These are phyloP conservation scores for Aspergillus avenaceus DNA, from an alignment of 495 filamentous ascomycete genomes.

Conservation along the genomic window DNA sequence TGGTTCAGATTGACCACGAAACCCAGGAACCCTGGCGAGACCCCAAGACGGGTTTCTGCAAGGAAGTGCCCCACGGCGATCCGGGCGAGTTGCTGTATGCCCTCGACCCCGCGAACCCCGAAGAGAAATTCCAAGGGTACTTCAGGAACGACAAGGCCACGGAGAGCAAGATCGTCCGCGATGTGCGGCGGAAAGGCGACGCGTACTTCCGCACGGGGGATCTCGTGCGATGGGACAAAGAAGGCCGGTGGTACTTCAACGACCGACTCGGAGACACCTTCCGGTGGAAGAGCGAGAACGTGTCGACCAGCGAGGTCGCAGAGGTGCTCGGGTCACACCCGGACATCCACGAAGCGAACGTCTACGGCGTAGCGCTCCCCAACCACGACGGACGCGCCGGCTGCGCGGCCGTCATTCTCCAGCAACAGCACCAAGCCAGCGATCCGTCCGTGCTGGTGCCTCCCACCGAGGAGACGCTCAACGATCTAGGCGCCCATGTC, in stretches of 20 bases:
- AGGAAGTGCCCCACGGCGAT: conserved; percentile 53
- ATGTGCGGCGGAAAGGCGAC: conserved; percentile 79
- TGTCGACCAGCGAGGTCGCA: conserved; percentile 74
- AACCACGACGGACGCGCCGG: conserved; percentile 84
- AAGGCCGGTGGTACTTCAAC: conserved; percentile 78
- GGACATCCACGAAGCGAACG: conserved; percentile 71
- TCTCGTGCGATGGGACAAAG: conserved; percentile 63
- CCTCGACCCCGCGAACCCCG: conserved; percentile 63
- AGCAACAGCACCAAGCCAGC: conserved; percentile 36
- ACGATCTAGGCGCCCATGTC: conserved; percentile 57
- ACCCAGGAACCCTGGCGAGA: conserved; percentile 69
- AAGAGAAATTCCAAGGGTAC: conserved; percentile 77
- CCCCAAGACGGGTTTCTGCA: conserved; percentile 69
- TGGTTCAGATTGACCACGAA: conserved; percentile 71
- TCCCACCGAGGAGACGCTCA: conserved; percentile 41
- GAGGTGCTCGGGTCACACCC: conserved; percentile 66
- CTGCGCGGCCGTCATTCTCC: conserved; percentile 66
- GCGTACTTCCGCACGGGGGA: conserved; percentile 87
- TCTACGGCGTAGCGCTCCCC: conserved; percentile 82
- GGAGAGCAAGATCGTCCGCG: conserved; percentile 69
- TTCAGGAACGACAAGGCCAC: conserved; percentile 74
- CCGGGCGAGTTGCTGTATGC: conserved; percentile 77
- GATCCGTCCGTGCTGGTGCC: conserved; percentile 21
- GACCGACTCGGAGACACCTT: conserved; percentile 94
- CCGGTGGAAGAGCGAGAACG: conserved; percentile 94